Evolutionary conservation across 2,329 filamentous ascomycete genomes (phyloP).

Genomic region (Neonectria magnoliae): DNA sequence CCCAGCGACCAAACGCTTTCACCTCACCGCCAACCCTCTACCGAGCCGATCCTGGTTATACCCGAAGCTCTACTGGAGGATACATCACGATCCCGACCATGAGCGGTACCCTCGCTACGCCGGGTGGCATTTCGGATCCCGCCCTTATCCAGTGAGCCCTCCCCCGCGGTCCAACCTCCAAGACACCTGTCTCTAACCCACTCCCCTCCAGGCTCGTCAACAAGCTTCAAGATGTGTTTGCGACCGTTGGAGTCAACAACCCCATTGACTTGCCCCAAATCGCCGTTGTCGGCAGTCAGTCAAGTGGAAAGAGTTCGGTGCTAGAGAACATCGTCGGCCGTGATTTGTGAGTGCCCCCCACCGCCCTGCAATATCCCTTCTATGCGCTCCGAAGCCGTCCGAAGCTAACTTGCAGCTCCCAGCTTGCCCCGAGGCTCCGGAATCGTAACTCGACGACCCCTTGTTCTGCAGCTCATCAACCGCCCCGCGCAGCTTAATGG

Average conservation of each 20-base stretch:
- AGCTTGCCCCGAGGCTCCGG: constrained; percentile 97
- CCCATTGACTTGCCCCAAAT: constrained; percentile 99
- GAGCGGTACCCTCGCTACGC: constrained; percentile 52
- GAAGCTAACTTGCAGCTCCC: constrained; percentile 33
- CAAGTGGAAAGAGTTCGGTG: constrained; percentile 98
- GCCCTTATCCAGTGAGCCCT: constrained; percentile 69
- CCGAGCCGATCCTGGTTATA: constrained; percentile 23
- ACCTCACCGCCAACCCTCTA: constrained; percentile 27
- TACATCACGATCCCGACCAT: constrained; percentile 40
- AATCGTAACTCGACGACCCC: constrained; percentile 94
- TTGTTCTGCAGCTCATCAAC: constrained; percentile 98
- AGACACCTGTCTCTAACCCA: constrained; percentile 34
- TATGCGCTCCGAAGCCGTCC: constrained; percentile 13
- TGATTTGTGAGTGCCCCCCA: constrained; percentile 81
- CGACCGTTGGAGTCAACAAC: constrained; percentile 98
- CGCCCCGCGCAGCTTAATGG: constrained; percentile 81
- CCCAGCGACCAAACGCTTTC: constrained; percentile 24
- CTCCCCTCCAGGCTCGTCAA: constrained; percentile 78
- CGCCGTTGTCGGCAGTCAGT: constrained; percentile 97
- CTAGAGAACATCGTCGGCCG: constrained; percentile 98
- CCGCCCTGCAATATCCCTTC: constrained; percentile 22
- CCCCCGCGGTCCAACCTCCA: constrained; percentile 29
- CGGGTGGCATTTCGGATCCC: constrained; percentile 72
- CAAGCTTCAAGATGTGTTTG: constrained; percentile 99
- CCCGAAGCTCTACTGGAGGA: constrained; percentile 23